Evolutionary conservation across 805 yeast genomes (phyloP), one percentile per base, ranked within the genome.

Genomic region (Jamesozyma lodderae): DNA sequence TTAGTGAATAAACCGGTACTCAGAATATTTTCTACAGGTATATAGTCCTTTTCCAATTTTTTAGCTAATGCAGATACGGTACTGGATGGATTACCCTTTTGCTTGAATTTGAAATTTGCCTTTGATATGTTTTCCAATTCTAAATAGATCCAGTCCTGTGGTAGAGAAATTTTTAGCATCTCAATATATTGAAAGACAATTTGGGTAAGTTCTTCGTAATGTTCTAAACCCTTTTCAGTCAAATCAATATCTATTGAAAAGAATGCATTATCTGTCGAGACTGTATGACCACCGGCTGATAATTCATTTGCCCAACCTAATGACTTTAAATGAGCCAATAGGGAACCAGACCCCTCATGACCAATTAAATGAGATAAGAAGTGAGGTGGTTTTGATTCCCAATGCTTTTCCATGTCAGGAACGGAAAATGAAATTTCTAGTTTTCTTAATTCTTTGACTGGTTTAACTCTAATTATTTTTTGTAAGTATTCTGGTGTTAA

Each of bases 291-390:
- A 7, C 95, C 95, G 24, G 87, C 77, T 26, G 86, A 75, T 37
- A 90, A 68, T 14, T 74, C 79, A 47, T 75, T 81, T 6, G 90
- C 95, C 86, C 88, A 83, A 11, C 88, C 82, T 45, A 72, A 65
- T 24, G 63, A 56, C 61, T 86, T 90, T 47, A 90, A 71, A 46
- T 69, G 71, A 40, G 78, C 73, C 25, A 86, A 67, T 15, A 90
- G 58, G 2, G 96, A 86, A 2, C 97, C 97, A 35, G 79, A 70
- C 34, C 92, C 83, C 63, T 90, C 98, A 59, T 90, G 97, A 29
- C 97, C 97, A 34, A 90, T 64, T 37, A 92, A 66, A 58, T 92
- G 96, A 16, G 88, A 75, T 47, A 66, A 72, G 59, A 86, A 82
- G 40, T 70, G 74, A 6, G 74, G 69, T 0, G 96, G 94, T 48